Conservation (phyloP, 2,329 filamentous ascomycete genomes). For the Chaetoscypha palmicola region DNA sequence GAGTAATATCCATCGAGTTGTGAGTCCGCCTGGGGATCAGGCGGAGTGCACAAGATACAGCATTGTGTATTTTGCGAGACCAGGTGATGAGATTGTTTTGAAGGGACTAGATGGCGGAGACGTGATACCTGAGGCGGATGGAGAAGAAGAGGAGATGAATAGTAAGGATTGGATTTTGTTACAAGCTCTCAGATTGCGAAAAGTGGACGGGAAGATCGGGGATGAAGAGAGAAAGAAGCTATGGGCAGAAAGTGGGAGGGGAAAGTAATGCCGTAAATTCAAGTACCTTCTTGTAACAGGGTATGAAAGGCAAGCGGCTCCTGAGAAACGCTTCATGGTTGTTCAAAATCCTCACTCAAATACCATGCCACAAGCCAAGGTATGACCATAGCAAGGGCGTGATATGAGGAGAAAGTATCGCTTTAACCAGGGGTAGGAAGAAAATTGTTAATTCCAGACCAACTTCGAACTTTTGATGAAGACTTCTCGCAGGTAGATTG, state of each 20-base stretch:
- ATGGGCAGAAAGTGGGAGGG: conserved; percentile 19
- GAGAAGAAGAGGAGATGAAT: conserved; percentile 18
- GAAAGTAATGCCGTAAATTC: too few relatives aligned
- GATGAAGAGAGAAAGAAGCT: conserved; percentile 18
- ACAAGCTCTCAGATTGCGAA: conserved; percentile 19
- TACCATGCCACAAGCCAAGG: too few relatives aligned
- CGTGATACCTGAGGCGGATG: conserved; percentile 17
- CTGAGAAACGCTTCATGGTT: too few relatives aligned
- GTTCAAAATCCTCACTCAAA: too few relatives aligned
- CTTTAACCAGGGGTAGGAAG: too few relatives aligned
- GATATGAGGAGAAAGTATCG: too few relatives aligned
- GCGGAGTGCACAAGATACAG: conserved; percentile 36
- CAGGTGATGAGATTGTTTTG: conserved; percentile 38
- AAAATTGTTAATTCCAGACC: too few relatives aligned
- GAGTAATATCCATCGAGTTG: conserved; percentile 32
- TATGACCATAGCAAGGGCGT: too few relatives aligned
- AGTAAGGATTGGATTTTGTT: conserved; percentile 23
- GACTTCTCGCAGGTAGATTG: too few relatives aligned
- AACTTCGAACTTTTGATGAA: too few relatives aligned
- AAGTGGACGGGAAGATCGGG: conserved; percentile 9
- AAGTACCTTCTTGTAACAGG: too few relatives aligned
- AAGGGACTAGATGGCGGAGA: conserved; percentile 19
- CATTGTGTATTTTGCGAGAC: conserved; percentile 48
- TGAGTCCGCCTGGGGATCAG: conserved; percentile 28
- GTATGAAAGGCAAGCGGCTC: too few relatives aligned